Evolutionary conservation across 345 rosid genomes (phyloP), one percentile per base, ranked within the genome.

Genomic region (Erodium maritimum): DNA sequence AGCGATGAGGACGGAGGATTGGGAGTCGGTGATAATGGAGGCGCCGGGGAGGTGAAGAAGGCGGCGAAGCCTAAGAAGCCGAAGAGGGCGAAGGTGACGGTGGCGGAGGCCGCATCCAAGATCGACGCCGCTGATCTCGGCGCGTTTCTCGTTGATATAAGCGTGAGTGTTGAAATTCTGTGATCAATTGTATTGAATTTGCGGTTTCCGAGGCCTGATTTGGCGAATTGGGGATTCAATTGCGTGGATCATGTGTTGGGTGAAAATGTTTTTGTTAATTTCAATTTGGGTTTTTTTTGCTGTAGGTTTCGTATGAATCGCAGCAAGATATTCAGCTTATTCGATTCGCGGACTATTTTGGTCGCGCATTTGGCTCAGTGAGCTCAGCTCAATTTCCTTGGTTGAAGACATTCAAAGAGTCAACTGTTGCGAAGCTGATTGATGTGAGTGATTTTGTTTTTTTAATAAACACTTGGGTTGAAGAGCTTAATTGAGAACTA

Each of bases 301-400:
- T n/a, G 50, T 57, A 85, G 93, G 80, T 56, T 17, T 77, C 80
- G 12, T 85, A 75, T 46, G 93, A 86, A 65, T 70, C 76, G 50
- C 86, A 85, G 69, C 80, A 82, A 63, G 82, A 80, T 52, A 80
- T 86, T 62, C 86, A 75, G 73, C 60, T 86, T 21, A 82, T 80
- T 88, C 75, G 93, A 51, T 82, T 86, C 37, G 87, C 89, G 1
- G 93, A 86, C 79, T 83, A 82, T 63, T 82, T 82, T 52, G 93
- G 89, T 19, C 80, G 83, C 21, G 82, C 85, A 23, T 86, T 86
- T 61, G 70, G 85, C 1, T 62, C 73, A 0, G 89, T 86, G 60
- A 70, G 68, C 60, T 69, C 82, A 7, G 69, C 87, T 0, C 93
- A 86, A 58, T 86, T 86, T 65, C 93, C 93, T 3, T 86, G 93